A percentile compares a stretch with the other conserved stretches of the same genome.
phyloP scores from a whole-genome alignment of 2,329 filamentous ascomycete genomes.

The Colletotrichum musae region DNA sequence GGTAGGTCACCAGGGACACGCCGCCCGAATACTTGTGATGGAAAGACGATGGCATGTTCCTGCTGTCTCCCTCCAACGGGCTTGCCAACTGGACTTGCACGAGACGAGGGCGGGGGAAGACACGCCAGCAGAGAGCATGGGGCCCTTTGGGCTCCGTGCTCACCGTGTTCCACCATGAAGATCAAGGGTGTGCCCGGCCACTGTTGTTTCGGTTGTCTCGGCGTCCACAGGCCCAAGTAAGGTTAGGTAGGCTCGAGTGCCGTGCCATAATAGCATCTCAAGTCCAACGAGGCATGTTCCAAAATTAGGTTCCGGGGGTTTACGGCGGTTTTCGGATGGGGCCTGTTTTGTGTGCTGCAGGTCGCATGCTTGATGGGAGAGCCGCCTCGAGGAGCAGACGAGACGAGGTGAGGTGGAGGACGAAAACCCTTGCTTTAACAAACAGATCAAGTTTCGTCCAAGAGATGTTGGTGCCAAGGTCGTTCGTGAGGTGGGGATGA shows the following conservation, averaged over 20 bases:
- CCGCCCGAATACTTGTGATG: too few relatives aligned
- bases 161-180: conserved; percentile 8
- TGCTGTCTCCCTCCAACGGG: background rate
- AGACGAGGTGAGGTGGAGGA: background rate
- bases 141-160: conserved; percentile 27
- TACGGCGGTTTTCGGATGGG: conserved; percentile 34
- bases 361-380: conserved; percentile 34
- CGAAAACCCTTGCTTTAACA: conserved; percentile 28
- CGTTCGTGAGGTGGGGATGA: background rate
- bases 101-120: conserved; percentile 1
- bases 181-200: conserved; percentile 17
- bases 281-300: conserved; percentile 7
- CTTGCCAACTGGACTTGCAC: background rate
- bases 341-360: conserved; percentile 40
- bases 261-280: too few relatives aligned
- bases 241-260: too few relatives aligned
- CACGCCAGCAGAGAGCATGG: conserved; percentile 11
- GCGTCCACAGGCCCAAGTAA: conserved; percentile 8
- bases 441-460: background rate
- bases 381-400: background rate
- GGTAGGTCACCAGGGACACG: too few relatives aligned
- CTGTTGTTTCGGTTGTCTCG: conserved; percentile 35
- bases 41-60: too few relatives aligned
- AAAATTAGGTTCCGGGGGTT: conserved; percentile 25
- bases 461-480: background rate